Conservation (phyloP, 2,329 filamentous ascomycete genomes). For the Neopestalotiopsis sp. region DNA sequence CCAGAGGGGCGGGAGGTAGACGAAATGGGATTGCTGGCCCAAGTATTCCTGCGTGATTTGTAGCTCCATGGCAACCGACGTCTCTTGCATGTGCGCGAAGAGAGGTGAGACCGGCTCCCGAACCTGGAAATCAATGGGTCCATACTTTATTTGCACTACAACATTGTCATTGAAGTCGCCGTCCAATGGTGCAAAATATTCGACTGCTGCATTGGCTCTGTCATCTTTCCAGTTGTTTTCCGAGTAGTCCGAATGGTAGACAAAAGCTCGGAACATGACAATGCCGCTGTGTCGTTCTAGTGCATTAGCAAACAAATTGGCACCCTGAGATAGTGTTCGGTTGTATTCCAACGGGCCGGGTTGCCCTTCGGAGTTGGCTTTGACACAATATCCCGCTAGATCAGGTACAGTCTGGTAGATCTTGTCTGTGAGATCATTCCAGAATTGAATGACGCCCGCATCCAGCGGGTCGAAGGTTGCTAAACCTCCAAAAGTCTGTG, state of each 20-base stretch:
- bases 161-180: constrained; percentile 72
- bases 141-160: constrained; percentile 75
- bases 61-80: constrained; percentile 63
- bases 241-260: constrained; percentile 64
- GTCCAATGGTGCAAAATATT: constrained; percentile 70
- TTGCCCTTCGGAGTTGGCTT: constrained; percentile 75
- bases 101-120: constrained; percentile 70
- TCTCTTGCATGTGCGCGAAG: constrained; percentile 56
- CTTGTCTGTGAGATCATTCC: constrained; percentile 62
- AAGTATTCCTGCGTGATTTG: constrained; percentile 74
- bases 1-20: constrained; percentile 73
- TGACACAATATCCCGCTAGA: constrained; percentile 71
- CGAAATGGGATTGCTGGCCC: constrained; percentile 71
- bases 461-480: constrained; percentile 70
- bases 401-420: constrained; percentile 69
- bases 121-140: constrained; percentile 76
- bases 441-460: constrained; percentile 63
- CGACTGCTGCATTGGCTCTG: constrained; percentile 71
- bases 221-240: constrained; percentile 68
- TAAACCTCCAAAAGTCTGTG: constrained; percentile 59
- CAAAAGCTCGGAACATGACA: constrained; percentile 75
- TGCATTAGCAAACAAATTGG: constrained; percentile 69
- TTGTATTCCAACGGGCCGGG: constrained; percentile 73
- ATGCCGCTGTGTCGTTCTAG: constrained; percentile 63
- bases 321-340: constrained; percentile 70